Evolutionary conservation across 768 basidiomycete species (phyloP).

Genomic region (Mycena chlorophos): DNA sequence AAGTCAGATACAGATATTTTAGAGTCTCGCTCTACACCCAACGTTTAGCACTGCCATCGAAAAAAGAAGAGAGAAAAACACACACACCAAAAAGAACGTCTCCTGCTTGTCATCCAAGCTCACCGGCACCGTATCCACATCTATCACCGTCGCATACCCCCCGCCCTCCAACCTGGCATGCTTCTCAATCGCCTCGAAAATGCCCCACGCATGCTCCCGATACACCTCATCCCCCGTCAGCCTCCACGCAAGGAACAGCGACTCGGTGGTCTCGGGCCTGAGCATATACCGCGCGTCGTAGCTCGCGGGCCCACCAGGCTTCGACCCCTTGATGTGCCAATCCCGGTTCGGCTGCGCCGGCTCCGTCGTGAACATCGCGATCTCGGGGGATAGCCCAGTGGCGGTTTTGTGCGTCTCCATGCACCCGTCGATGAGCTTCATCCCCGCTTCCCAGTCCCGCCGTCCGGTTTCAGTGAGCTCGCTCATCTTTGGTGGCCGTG

Average conservation of each 20-base stretch:
- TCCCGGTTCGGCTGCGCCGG: constrained; percentile 40
- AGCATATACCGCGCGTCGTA: constrained; percentile 29
- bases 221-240: constrained; percentile 66
- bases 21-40: constrained; percentile 62
- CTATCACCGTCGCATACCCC: constrained; percentile 65
- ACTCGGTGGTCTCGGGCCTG: constrained; percentile 76
- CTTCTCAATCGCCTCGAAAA: constrained; percentile 70
- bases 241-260: constrained; percentile 73
- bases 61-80: not conserved
- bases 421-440: constrained; percentile 68
- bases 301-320: constrained; percentile 28
- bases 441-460: constrained; percentile 68
- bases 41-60: not conserved
- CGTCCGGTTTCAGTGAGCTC: constrained; percentile 47
- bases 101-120: constrained; percentile 72
- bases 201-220: constrained; percentile 68
- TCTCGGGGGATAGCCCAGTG: constrained; percentile 70
- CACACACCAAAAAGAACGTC: constrained; percentile 69
- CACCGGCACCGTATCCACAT: constrained; percentile 65
- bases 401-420: constrained; percentile 63
- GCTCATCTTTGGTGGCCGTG: constrained; percentile 50
- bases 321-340: constrained; percentile 71
- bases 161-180: constrained; percentile 59
- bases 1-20: constrained; percentile 75
- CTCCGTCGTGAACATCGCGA: constrained; percentile 60